Percentiles rank a stretch among this genome's conserved stretches.
Conservation (phyloP, 192 early-diverging fungal species). For the Coemansia sp. region DNA sequence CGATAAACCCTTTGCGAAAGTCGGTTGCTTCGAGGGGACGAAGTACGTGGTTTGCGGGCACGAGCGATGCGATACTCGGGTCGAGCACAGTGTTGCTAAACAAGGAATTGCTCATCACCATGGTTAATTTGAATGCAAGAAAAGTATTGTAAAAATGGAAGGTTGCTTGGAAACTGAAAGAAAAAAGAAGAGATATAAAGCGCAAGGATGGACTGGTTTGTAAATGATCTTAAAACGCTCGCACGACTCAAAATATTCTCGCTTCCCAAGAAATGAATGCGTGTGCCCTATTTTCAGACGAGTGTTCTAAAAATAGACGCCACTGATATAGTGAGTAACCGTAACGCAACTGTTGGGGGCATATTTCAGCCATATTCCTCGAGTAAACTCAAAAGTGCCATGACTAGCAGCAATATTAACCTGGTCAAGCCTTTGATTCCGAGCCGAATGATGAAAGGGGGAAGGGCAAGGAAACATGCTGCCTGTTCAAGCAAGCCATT, state of each 20-base stretch:
- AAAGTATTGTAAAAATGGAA: neutral
- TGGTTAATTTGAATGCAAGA: constrained; percentile 8
- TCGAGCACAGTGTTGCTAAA: constrained; percentile 65
- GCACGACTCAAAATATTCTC: neutral
- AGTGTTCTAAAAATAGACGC: neutral
- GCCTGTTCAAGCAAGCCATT: neutral
- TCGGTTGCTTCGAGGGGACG: constrained; percentile 77
- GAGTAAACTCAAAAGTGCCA: neutral
- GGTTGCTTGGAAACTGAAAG: neutral
- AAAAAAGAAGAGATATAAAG: neutral
- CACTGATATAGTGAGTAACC: neutral
- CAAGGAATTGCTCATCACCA: constrained; percentile 45
- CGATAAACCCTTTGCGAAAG: constrained; percentile 72
- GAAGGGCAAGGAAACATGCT: neutral
- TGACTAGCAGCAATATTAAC: neutral
- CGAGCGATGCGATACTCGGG: constrained; percentile 54
- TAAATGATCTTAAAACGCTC: neutral
- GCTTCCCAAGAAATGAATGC: neutral
- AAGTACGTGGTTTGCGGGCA: constrained; percentile 69
- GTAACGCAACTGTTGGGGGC: too few relatives aligned
- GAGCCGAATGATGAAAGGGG: neutral
- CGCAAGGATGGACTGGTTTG: neutral
- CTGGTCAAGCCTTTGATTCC: neutral
- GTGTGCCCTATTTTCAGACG: neutral
- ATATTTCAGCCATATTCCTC: neutral